A percentile compares a stretch with the other conserved stretches of the same genome.
Evolutionary conservation across 2,329 filamentous ascomycete species (phyloP).

Genomic region (Colletotrichum ledebouriae): DNA sequence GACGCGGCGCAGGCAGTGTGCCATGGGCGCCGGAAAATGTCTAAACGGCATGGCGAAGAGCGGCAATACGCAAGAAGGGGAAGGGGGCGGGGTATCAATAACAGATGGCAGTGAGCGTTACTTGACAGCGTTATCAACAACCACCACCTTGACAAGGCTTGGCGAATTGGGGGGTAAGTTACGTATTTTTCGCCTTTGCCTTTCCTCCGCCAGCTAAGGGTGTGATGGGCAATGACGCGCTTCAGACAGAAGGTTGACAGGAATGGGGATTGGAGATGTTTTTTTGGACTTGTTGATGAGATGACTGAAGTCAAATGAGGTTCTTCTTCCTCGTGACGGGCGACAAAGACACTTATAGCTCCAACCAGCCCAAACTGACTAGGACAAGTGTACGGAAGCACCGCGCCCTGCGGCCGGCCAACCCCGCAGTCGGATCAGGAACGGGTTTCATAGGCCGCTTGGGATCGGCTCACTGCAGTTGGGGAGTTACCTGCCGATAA

Average conservation of each 20-base stretch:
- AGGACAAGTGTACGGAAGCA: constrained; percentile 31
- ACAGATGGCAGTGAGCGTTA: constrained; percentile 9
- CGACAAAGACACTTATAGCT: constrained; percentile 38
- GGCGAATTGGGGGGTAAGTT: neutral
- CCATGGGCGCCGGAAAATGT: constrained; percentile 33
- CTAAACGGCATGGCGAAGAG: constrained; percentile 35
- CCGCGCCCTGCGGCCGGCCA: constrained; percentile 30
- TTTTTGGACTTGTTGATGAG: constrained; percentile 11
- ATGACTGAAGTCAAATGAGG: constrained; percentile 33
- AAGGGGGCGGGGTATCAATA: constrained; percentile 17
- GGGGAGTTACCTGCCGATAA: constrained; percentile 15
- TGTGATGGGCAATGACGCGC: constrained; percentile 15
- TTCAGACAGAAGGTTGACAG: constrained; percentile 8
- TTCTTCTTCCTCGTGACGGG: constrained; percentile 24
- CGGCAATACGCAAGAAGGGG: constrained; percentile 5
- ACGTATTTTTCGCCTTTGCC: neutral
- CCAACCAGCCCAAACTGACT: neutral
- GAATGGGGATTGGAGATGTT: neutral
- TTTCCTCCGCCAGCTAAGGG: constrained; percentile 3
- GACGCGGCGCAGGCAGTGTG: constrained; percentile 30
- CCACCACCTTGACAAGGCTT: constrained; percentile 8
- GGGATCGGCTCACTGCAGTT: constrained; percentile 35
- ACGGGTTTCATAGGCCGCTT: constrained; percentile 39
- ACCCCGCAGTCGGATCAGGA: constrained; percentile 38
- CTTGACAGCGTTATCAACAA: constrained; percentile 29